Evolutionary conservation across 164 flowering plant genomes (phyloP).

Genomic region (Santalum album): DNA sequence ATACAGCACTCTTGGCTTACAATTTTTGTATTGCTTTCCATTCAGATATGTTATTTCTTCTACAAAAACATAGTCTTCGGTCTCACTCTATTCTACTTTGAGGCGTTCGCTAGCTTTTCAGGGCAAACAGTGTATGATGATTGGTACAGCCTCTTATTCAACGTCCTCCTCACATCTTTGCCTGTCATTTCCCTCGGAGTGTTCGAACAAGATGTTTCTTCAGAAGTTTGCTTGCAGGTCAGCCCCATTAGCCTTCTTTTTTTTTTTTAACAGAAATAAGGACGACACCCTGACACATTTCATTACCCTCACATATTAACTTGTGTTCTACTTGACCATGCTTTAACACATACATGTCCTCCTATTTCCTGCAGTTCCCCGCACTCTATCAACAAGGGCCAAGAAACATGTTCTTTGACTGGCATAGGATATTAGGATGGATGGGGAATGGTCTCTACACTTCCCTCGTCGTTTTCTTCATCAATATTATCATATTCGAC

Average conservation of each 20-base stretch:
- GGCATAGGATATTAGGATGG: slow-evolving; percentile 90
- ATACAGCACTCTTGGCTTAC: too few species aligned
- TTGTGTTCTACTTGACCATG: too few species aligned
- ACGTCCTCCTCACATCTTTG: slow-evolving; percentile 86
- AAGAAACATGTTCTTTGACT: slow-evolving; percentile 78
- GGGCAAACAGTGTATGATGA: slow-evolving; percentile 95
- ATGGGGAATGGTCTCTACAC: slow-evolving; percentile 80
- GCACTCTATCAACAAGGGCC: slow-evolving; percentile 94
- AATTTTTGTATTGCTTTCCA: too few species aligned
- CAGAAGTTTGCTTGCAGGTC: slow-evolving; percentile 92
- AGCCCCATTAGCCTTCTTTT: too few species aligned
- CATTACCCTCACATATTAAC: background rate
- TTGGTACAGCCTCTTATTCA: slow-evolving; percentile 86
- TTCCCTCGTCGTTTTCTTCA: slow-evolving; percentile 66
- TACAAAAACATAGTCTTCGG: slow-evolving; percentile 98
- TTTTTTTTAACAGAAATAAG: too few species aligned
- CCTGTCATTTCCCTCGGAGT: slow-evolving; percentile 94
- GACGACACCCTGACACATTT: too few species aligned
- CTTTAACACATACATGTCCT: too few species aligned
- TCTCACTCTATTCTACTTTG: slow-evolving; percentile 95
- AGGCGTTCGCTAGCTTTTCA: slow-evolving; percentile 90
- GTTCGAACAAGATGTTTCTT: slow-evolving; percentile 90
- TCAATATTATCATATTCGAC: slow-evolving; percentile 49
- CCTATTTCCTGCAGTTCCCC: slow-evolving; percentile 59
- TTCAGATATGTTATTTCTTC: slow-evolving; percentile 95